Conservation (phyloP, 345 rosid genomes). For the Populus alba region DNA sequence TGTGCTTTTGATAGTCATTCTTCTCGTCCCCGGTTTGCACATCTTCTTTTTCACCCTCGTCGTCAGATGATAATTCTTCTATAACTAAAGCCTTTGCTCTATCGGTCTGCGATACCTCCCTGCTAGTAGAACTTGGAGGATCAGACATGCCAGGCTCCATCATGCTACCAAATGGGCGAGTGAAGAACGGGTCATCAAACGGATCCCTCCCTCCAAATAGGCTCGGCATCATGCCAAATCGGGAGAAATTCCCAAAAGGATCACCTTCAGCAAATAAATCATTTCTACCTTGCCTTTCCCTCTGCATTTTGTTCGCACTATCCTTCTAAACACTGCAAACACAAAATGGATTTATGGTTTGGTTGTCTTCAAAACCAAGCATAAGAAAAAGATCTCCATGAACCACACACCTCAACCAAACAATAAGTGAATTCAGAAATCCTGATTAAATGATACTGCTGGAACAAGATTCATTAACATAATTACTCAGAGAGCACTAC, state of each 20-base stretch:
- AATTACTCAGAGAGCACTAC: not conserved
- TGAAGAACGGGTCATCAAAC: slow-evolving; percentile 72
- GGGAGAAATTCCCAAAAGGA: slow-evolving; percentile 35
- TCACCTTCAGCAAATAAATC: slow-evolving; percentile 38
- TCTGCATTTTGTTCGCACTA: slow-evolving; percentile 38
- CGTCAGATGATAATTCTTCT: slow-evolving; percentile 64
- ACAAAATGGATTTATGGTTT: not conserved
- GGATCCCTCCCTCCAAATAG: slow-evolving; percentile 67
- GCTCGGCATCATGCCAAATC: slow-evolving; percentile 41
- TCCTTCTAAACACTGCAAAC: not conserved
- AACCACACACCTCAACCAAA: not conserved
- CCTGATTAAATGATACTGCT: not conserved
- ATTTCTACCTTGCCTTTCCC: slow-evolving; percentile 35
- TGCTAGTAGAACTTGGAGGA: slow-evolving; percentile 14
- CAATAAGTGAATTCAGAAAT: not conserved
- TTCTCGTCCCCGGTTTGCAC: slow-evolving; percentile 13
- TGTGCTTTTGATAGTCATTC: slow-evolving; percentile 1
- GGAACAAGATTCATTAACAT: not conserved
- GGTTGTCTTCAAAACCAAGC: not conserved
- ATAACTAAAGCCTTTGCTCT: slow-evolving; percentile 45
- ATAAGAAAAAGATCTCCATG: not conserved
- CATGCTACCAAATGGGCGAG: slow-evolving; percentile 49
- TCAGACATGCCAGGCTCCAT: slow-evolving; percentile 25
- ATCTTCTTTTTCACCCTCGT: slow-evolving; percentile 33
- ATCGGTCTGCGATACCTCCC: slow-evolving; percentile 14